These are phyloP conservation scores for Moricandia moricandioides DNA, from an alignment of 345 rosid genomes.

Conservation along the genomic window DNA sequence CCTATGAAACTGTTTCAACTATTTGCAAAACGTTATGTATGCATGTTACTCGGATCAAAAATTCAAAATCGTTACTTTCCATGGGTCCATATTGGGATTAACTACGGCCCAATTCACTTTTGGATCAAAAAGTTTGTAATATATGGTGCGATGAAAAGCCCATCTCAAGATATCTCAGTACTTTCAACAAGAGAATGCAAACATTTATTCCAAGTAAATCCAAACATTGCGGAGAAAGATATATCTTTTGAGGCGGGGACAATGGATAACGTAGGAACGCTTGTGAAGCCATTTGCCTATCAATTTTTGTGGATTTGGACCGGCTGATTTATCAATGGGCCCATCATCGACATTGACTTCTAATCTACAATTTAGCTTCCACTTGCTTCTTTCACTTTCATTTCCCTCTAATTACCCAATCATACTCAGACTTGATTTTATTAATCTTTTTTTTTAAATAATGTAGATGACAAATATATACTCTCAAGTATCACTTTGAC, in stretches of 20 bases:
- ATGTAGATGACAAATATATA: not conserved
- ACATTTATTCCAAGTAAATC: not conserved
- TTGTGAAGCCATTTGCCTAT: constrained; percentile 30
- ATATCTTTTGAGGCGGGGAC: constrained; percentile 16
- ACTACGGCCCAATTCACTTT: not conserved
- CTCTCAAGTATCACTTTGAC: too few species aligned
- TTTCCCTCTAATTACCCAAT: not conserved
- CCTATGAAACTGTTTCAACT: not conserved
- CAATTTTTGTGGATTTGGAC: constrained; percentile 28
- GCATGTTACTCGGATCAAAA: not conserved
- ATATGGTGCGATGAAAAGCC: not conserved
- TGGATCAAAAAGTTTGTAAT: not conserved
- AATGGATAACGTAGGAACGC: constrained; percentile 37
- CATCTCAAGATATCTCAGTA: not conserved
- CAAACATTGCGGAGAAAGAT: constrained; percentile 18
- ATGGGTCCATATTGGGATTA: not conserved
- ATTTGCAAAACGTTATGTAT: not conserved
- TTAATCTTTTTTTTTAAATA: not conserved
- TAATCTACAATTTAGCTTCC: constrained; percentile 18
- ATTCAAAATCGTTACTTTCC: not conserved
- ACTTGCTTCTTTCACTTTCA: constrained; percentile 26
- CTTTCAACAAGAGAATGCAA: not conserved
- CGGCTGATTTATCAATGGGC: constrained; percentile 20
- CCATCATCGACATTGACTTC: constrained; percentile 28
- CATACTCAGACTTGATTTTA: not conserved